phyloP scores from a whole-genome alignment of 345 rosid species.

The Erysimum cheiranthoides region DNA sequence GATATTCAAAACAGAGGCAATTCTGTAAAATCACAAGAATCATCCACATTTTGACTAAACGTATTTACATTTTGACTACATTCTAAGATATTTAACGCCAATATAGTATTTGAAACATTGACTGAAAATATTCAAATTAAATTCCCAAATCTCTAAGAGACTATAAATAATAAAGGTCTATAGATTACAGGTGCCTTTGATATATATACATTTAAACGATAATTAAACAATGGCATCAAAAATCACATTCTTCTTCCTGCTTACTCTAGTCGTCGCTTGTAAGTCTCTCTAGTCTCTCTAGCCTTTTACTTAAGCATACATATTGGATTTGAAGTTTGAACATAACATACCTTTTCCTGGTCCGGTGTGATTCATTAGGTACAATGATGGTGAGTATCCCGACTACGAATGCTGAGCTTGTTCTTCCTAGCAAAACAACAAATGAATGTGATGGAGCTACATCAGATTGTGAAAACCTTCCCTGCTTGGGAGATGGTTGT shows the following conservation, averaged over 20 bases:
- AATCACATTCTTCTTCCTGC: neutral
- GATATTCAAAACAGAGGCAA: neutral
- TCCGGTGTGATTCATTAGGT: conserved; percentile 3
- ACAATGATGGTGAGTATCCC: conserved; percentile 10
- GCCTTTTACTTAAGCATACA: neutral
- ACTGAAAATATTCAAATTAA: neutral
- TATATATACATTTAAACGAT: neutral
- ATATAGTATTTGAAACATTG: neutral
- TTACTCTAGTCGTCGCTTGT: conserved; percentile 28
- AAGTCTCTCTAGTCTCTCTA: conserved; percentile 20
- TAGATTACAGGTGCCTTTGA: neutral
- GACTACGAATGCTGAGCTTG: neutral
- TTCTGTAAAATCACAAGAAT: neutral
- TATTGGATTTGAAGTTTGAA: neutral
- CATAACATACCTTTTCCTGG: neutral
- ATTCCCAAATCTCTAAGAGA: neutral
- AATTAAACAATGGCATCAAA: conserved; percentile 35
- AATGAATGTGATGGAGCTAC: neutral
- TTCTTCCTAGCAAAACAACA: conserved; percentile 14
- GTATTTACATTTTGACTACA: neutral
- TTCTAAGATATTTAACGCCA: neutral
- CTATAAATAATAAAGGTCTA: neutral
- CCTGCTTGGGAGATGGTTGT: neutral
- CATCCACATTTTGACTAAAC: neutral
- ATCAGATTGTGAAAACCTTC: neutral